phyloP scores from a whole-genome alignment of 2,329 filamentous ascomycete genomes.

The Cadophora gregata region DNA sequence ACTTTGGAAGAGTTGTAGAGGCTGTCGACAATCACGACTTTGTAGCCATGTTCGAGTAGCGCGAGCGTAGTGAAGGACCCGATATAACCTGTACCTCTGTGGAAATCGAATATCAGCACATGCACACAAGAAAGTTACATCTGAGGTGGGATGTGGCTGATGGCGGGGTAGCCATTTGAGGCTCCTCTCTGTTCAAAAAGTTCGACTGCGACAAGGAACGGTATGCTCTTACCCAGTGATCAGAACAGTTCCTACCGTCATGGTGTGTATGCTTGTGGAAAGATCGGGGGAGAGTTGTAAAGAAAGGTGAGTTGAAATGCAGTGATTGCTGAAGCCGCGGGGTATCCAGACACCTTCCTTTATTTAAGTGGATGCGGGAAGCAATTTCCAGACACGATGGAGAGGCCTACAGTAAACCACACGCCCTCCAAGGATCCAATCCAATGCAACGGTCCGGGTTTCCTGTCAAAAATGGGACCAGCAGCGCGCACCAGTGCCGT shows the following conservation, averaged over 20 bases:
- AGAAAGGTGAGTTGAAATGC: not conserved
- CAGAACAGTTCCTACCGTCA: constrained; percentile 87
- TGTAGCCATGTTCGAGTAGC: constrained; percentile 91
- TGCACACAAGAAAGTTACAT: not conserved
- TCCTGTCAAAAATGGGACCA: not conserved
- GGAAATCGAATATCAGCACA: constrained; percentile 39
- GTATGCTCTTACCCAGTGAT: constrained; percentile 78
- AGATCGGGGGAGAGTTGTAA: not conserved
- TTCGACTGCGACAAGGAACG: not conserved
- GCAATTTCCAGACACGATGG: not conserved
- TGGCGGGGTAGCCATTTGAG: constrained; percentile 7
- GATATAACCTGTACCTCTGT: constrained; percentile 97
- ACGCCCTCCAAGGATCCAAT: not conserved
- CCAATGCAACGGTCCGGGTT: too few relatives aligned
- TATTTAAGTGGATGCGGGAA: constrained; percentile 1
- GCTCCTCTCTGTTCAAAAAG: not conserved
- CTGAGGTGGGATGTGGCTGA: not conserved
- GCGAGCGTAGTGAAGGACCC: constrained; percentile 95
- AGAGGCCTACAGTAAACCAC: not conserved
- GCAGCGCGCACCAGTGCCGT: not conserved
- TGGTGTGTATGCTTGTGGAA: constrained; percentile 47
- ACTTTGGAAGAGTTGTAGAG: constrained; percentile 96
- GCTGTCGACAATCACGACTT: constrained; percentile 95
- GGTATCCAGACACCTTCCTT: constrained; percentile 9
- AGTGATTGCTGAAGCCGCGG: not conserved